Evolutionary conservation across 768 basidiomycete genomes (phyloP).

Genomic region (Suillus weaverae): DNA sequence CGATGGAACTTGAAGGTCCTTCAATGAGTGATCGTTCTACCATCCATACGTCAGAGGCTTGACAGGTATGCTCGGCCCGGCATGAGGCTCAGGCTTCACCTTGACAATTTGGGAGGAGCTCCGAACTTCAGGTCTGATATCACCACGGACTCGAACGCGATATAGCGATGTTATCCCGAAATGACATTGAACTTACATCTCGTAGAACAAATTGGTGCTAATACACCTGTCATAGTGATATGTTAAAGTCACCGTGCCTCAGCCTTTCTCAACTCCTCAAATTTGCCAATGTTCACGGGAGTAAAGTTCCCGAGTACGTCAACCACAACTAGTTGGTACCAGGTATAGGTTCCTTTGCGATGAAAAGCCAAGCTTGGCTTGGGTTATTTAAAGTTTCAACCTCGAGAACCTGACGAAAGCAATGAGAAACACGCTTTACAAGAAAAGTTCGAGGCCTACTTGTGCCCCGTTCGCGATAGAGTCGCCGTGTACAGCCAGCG

Average conservation of each 20-base stretch:
- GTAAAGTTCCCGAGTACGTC: no score
- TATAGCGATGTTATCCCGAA: background rate
- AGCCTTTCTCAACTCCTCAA: background rate
- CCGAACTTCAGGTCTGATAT: background rate
- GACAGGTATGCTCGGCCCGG: background rate
- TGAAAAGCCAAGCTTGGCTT: conserved; percentile 10
- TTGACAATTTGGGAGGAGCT: background rate
- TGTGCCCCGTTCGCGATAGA: conserved; percentile 2
- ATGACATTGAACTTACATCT: background rate
- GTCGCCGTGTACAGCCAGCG: background rate
- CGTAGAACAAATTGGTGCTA: background rate
- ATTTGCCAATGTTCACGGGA: background rate
- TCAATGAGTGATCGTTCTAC: background rate
- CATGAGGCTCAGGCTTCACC: background rate
- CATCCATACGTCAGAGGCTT: background rate
- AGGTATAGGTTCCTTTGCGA: conserved; percentile 7
- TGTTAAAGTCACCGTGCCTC: background rate
- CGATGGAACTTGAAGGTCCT: background rate
- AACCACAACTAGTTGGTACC: background rate
- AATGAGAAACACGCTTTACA: background rate
- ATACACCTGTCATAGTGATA: background rate
- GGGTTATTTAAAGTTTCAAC: background rate
- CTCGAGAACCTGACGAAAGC: background rate
- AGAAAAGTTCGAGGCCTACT: background rate
- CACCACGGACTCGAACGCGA: background rate